These are phyloP conservation scores for Arthrobotrys pseudoclavata DNA, from an alignment of 2,329 filamentous ascomycete genomes.

Conservation along the genomic window DNA sequence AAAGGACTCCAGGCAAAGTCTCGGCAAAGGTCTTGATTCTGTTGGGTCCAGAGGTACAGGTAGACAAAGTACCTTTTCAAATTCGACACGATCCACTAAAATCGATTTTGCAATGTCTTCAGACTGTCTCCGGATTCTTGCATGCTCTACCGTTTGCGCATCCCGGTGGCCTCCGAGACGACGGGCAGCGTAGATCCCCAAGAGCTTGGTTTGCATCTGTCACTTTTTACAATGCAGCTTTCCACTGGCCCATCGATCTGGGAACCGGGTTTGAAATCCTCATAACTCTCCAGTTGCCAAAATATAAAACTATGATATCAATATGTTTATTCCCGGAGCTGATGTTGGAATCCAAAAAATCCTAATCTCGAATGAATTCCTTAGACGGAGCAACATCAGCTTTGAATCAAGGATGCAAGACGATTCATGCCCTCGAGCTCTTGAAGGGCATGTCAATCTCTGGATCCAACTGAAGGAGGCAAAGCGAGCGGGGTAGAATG, in stretches of 20 bases:
- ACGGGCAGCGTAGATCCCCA: slow-evolving; percentile 49
- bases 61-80: slow-evolving; percentile 8
- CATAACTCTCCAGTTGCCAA: slow-evolving; percentile 22
- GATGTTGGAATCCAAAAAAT: neutral
- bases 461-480: slow-evolving; percentile 29
- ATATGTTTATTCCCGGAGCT: slow-evolving; percentile 49
- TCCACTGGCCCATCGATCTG: neutral
- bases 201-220: slow-evolving; percentile 44
- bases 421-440: slow-evolving; percentile 33
- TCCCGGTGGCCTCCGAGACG: slow-evolving; percentile 57
- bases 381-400: slow-evolving; percentile 33
- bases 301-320: slow-evolving; percentile 52
- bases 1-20: slow-evolving; percentile 7
- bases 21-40: slow-evolving; percentile 21
- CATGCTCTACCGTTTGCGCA: slow-evolving; percentile 17
- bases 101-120: slow-evolving; percentile 17
- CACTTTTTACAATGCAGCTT: slow-evolving; percentile 36
- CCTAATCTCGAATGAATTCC: slow-evolving; percentile 29
- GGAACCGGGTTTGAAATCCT: slow-evolving; percentile 43
- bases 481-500: slow-evolving; percentile 54
- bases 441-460: slow-evolving; percentile 14
- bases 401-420: slow-evolving; percentile 45
- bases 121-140: slow-evolving; percentile 39
- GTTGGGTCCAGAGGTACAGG: slow-evolving; percentile 18
- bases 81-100: slow-evolving; percentile 24